A percentile compares a stretch with the other conserved stretches of the same genome.
phyloP scores from a whole-genome alignment of 2,329 filamentous ascomycete species.

The Graphilbum sp. region DNA sequence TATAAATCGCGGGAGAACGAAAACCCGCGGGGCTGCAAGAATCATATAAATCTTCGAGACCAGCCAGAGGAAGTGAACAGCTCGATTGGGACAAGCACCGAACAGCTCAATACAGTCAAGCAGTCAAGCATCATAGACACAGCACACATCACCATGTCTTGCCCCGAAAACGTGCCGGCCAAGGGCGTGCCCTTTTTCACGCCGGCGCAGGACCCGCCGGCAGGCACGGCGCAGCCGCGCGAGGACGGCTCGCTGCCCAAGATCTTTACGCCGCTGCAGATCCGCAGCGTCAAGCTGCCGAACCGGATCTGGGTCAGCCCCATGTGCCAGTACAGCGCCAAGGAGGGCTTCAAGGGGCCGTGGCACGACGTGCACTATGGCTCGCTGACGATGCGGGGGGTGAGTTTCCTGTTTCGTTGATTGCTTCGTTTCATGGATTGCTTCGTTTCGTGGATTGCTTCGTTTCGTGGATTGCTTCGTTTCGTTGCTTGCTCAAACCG shows the following conservation, averaged over 20 bases:
- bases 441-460: no score
- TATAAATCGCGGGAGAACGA: no score
- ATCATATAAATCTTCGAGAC: no score
- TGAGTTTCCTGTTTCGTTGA: not conserved
- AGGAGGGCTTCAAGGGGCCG: conserved; percentile 23
- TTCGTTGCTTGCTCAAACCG: no score
- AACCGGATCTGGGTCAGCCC: conserved; percentile 30
- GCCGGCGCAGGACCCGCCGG: conserved; percentile 21
- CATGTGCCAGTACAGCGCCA: conserved; percentile 30
- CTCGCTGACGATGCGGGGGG: conserved; percentile 19
- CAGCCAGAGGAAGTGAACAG: no score
- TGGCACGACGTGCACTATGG: conserved; percentile 27
- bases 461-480: no score
- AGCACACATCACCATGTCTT: no score
- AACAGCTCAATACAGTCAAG: no score
- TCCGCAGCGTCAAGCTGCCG: conserved; percentile 25
- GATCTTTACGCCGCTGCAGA: conserved; percentile 27
- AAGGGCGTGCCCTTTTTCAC: conserved; percentile 24
- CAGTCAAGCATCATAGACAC: no score
- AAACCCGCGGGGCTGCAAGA: no score
- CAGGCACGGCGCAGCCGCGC: conserved; percentile 19
- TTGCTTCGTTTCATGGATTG: no score
- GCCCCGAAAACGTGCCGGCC: conserved; percentile 13
- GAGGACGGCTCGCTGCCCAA: conserved; percentile 21
- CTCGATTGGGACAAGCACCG: no score